A percentile compares a stretch with the other conserved stretches of the same genome.
These are phyloP conservation scores for Trichosanthes truncata DNA, from an alignment of 306 rosid genomes.

Conservation along the genomic window DNA sequence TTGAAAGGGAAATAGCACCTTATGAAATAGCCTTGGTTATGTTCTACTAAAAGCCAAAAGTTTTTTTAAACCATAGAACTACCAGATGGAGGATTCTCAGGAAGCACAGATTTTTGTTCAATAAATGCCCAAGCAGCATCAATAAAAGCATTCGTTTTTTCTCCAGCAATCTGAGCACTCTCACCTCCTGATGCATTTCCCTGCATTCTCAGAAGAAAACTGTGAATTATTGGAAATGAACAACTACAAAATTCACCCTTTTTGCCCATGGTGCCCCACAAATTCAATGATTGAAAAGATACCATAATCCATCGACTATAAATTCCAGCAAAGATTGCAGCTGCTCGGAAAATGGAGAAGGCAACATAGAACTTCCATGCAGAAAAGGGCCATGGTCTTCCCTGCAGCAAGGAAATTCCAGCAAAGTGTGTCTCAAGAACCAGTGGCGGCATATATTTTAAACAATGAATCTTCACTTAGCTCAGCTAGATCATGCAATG, in stretches of 20 bases:
- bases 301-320: constrained; percentile 85
- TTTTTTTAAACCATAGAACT: constrained; percentile 2
- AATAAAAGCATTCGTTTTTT: constrained; percentile 45
- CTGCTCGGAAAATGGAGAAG: constrained; percentile 71
- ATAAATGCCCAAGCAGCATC: constrained; percentile 61
- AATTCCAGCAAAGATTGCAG: constrained; percentile 83
- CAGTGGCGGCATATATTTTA: neutral
- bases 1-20: constrained; percentile 19
- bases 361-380: constrained; percentile 89
- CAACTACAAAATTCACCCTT: constrained; percentile 1
- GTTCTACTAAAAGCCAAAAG: neutral
- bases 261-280: constrained; percentile 10
- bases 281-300: constrained; percentile 17
- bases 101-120: constrained; percentile 53
- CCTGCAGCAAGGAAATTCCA: constrained; percentile 40
- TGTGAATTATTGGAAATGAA: neutral
- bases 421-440: neutral
- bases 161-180: constrained; percentile 56
- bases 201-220: constrained; percentile 36
- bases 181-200: constrained; percentile 96
- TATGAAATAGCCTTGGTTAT: constrained; percentile 13
- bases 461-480: neutral
- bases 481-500: neutral
- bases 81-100: constrained; percentile 78
- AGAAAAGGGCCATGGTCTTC: constrained; percentile 77